Base-by-base conservation (phyloP, 768 basidiomycete genomes). In the Suillus lakei region DNA sequence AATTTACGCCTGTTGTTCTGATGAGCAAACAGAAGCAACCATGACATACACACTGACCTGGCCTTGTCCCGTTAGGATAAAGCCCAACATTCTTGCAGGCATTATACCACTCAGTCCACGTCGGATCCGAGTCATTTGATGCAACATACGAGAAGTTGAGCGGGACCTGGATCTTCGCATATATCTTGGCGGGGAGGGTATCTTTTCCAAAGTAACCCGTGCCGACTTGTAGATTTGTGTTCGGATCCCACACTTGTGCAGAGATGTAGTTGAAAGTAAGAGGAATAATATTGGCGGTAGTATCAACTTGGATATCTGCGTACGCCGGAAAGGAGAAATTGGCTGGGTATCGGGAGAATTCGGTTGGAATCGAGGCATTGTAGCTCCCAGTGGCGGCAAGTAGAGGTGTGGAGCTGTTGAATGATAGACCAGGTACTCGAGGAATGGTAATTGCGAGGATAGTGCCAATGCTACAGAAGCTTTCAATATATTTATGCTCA, bases 251-350 rank as follows among this genome's bases (percentile, higher is more conserved):
- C 3, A 97, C 80, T 34, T 83, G 74, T 0, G 92, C 95, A 59
- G 81, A 79, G 56, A 98, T 80, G 68, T 83, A 79, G 43, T 81
- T 86, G 80, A 96, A 89, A 43, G 85, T 88, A 55, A 96, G 74
- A 5, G 96, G 95, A 15, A 97, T 81, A 73, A 87, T 92, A 71
- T 92, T 96, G 70, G 79, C 78, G 16, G 78, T 80, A 10, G 93
- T 95, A 78, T 97, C 87, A 58, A 93, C 83, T 77, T 93, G 85
- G 13, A 98, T 80, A 26, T 89, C 83, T 21, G 94, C 87, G 51
- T 83, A 82, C 0, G 89, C 93, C 4, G 91, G 86, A 83, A 98
- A 98, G 41, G 91, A 87, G 78, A 97, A 98, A 78, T 97, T 97
- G 62, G 96, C 89, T 0, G 95, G 95, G 1, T 82, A 76, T 64